These are phyloP conservation scores for Erodium texanum DNA, from an alignment of 441 rosid species.

Conservation along the genomic window DNA sequence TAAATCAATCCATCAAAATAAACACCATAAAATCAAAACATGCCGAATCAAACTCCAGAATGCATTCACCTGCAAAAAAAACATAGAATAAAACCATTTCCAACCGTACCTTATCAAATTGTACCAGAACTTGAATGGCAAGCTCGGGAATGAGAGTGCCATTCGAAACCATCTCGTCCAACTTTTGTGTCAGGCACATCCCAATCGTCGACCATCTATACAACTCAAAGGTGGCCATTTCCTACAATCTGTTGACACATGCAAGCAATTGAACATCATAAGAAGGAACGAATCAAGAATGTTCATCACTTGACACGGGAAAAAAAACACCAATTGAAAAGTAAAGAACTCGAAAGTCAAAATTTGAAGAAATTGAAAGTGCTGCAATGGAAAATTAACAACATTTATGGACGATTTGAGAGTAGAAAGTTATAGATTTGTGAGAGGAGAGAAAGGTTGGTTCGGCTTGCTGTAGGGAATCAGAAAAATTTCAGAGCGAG, in stretches of 20 bases:
- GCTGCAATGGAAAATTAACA: neutral
- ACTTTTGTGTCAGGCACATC: conserved; percentile 89
- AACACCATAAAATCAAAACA: neutral
- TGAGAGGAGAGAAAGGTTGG: neutral
- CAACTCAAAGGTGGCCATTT: conserved; percentile 94
- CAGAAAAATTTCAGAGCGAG: conserved; percentile 43
- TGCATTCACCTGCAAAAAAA: no score
- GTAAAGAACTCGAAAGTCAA: neutral
- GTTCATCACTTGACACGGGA: neutral
- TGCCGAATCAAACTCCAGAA: neutral
- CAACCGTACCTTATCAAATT: conserved; percentile 73
- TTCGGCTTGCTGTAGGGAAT: neutral
- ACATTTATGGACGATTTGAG: neutral
- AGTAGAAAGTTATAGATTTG: neutral
- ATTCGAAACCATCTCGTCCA: conserved; percentile 91
- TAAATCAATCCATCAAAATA: no score
- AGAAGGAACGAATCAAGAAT: neutral
- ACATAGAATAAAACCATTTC: neutral
- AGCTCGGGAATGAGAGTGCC: conserved; percentile 91
- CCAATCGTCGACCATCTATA: conserved; percentile 94
- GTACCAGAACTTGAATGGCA: conserved; percentile 93
- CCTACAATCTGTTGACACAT: conserved; percentile 27
- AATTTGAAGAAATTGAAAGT: neutral
- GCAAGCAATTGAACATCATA: conserved; percentile 4
- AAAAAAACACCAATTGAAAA: conserved; percentile 11